Conservation (phyloP, 2,329 filamentous ascomycete genomes). For the Colletotrichum tabaci region DNA sequence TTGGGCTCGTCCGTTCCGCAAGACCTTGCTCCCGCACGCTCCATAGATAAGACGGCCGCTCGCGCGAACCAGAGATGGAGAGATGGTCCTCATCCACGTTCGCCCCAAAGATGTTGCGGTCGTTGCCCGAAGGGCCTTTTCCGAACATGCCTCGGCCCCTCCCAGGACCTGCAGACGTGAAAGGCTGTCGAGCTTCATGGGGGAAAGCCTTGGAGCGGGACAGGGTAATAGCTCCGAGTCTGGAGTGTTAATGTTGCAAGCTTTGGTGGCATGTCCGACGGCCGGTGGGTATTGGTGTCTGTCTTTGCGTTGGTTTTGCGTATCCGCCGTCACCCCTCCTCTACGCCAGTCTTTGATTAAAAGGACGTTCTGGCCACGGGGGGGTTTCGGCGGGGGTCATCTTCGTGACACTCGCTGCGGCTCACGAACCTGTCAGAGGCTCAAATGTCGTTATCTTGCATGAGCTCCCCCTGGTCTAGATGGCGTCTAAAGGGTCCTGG, state of each 20-base stretch:
- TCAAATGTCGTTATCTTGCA: conserved; percentile 40
- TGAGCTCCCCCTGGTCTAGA: conserved; percentile 13
- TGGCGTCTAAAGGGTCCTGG: conserved; percentile 22
- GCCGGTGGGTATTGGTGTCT: conserved; percentile 11
- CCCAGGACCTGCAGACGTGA: conserved; percentile 28
- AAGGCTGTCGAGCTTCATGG: conserved; percentile 12
- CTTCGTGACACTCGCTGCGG: background rate
- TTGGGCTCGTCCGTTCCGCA: conserved; percentile 35
- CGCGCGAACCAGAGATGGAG: conserved; percentile 33
- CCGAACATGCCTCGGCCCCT: conserved; percentile 11
- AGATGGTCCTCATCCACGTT: conserved; percentile 7
- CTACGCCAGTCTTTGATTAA: conserved; percentile 14
- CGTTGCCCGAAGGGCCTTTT: conserved; percentile 16
- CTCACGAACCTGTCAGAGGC: conserved; percentile 22
- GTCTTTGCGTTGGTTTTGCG: background rate
- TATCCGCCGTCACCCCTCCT: conserved; percentile 6
- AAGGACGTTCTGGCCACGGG: conserved; percentile 21
- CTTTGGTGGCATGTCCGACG: conserved; percentile 22
- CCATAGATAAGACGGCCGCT: conserved; percentile 37
- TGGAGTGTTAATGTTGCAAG: conserved; percentile 3
- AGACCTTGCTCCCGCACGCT: conserved; percentile 23
- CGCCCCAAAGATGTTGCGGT: conserved; percentile 1
- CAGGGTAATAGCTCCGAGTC: conserved; percentile 15
- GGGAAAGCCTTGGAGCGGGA: conserved; percentile 10
- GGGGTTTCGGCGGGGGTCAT: background rate